Base-by-base conservation (phyloP, 768 basidiomycete genomes). In the Collybia sordida region DNA sequence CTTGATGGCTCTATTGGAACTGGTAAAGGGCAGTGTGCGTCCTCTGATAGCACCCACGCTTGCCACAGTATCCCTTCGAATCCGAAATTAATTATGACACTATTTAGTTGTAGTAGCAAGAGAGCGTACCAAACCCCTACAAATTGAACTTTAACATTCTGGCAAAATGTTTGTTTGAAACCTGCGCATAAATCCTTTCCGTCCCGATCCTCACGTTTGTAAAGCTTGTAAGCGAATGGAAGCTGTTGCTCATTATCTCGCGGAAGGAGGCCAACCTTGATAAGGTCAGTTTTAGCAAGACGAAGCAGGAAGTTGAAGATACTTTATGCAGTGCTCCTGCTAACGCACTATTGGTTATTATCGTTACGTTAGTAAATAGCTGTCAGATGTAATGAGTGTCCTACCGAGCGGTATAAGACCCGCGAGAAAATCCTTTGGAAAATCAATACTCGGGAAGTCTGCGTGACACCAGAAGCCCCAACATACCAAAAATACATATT, bases 261-360 rank as follows among this genome's bases (percentile, higher is more conserved):
- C 0, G 83, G 78, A 4, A 92, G 75, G 2, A 93, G 69, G 22
- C 90, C 90, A 47, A 89, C 77, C 86, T 89, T 48, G 9, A 37
- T 12, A 24, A 28, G 14, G 35, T 14, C 31, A 7, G 21, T 6
- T 12, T 31, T 25, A 27, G 22, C 14, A 31, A 12, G 3, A 15
- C 12, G 38, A 31, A 36, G 4, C 4, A 40, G 47, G 17, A 18
- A 14, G 9, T 60, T 42, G 9, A 31, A 35, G 9, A 31, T 31
- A 82, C 85, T 72, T 88, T 90, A 68, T 85, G 67, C 4, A 92
- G 62, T 70, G 88, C 78, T 6, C 89, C 90, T 2, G 83, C 90
- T 14, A 90, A 71, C 4, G 88, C 88, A 48, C 91, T 78, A 8
- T 24, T 15, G 4, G 14, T 11, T 19, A 14, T 6, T 28, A 37